These are phyloP conservation scores for Mucor sp. DNA, from an alignment of 371 early-diverging fungal species.

Conservation along the genomic window DNA sequence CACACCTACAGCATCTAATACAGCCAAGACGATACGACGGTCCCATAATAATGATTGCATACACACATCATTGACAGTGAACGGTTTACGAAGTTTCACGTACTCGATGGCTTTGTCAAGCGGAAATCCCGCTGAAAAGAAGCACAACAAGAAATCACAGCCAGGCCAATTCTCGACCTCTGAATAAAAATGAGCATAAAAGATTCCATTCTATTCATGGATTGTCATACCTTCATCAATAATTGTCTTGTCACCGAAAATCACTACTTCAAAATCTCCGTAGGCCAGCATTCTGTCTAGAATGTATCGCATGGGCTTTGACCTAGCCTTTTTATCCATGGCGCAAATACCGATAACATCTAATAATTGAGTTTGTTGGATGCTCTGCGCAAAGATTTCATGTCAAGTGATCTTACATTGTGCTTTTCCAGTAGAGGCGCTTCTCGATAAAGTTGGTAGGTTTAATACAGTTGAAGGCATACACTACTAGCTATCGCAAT, in stretches of 20 bases:
- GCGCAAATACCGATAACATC: slow-evolving; percentile 90
- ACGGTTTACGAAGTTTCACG: slow-evolving; percentile 80
- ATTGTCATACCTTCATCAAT: slow-evolving; percentile 81
- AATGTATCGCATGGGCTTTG: slow-evolving; percentile 96
- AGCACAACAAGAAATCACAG: slow-evolving; percentile 97
- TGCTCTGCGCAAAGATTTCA: neutral
- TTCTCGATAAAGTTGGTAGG: neutral
- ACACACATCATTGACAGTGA: slow-evolving; percentile 89
- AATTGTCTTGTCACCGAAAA: slow-evolving; percentile 97
- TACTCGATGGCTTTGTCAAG: slow-evolving; percentile 94
- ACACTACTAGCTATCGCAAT: neutral
- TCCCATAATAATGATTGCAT: slow-evolving; percentile 94
- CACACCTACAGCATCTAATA: slow-evolving; percentile 85
- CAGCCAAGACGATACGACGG: slow-evolving; percentile 83
- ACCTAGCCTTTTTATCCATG: slow-evolving; percentile 93
- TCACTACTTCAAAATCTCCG: slow-evolving; percentile 84
- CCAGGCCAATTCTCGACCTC: slow-evolving; percentile 92
- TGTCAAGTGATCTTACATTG: neutral
- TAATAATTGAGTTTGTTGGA: slow-evolving; percentile 15
- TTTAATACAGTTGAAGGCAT: neutral
- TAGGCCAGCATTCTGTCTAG: slow-evolving; percentile 76
- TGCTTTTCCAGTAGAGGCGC: neutral
- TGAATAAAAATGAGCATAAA: slow-evolving; percentile 18
- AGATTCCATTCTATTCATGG: neutral
- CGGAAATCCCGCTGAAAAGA: slow-evolving; percentile 96